phyloP scores from a whole-genome alignment of 2,329 filamentous ascomycete genomes.

The Ophiostoma perfectum region DNA sequence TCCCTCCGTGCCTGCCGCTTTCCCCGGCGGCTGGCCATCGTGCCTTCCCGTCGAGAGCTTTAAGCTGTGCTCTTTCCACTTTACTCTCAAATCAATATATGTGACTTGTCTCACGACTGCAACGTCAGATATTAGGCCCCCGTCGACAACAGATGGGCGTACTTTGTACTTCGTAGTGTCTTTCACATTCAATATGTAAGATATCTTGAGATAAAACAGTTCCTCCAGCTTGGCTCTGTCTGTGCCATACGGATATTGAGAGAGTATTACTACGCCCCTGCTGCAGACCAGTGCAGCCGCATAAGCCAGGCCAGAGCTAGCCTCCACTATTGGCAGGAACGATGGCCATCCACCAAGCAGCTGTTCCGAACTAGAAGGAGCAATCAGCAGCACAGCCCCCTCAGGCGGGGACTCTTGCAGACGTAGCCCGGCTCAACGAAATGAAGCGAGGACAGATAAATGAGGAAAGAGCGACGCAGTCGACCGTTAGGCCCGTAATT shows the following conservation, averaged over 20 bases:
- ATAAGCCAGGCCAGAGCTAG: neutral
- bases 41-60: neutral
- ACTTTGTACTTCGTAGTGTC: no score
- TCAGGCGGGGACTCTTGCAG: slow-evolving; percentile 13
- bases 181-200: no score
- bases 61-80: neutral
- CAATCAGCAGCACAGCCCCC: slow-evolving; percentile 15
- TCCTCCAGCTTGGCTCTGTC: no score
- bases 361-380: slow-evolving; percentile 7
- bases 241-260: neutral
- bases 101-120: neutral
- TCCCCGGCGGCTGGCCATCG: neutral
- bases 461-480: neutral
- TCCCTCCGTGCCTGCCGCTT: neutral
- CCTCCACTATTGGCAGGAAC: slow-evolving; percentile 5
- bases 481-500: neutral
- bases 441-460: slow-evolving; percentile 1
- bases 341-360: neutral
- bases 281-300: neutral
- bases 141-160: no score
- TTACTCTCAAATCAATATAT: neutral
- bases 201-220: no score
- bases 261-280: slow-evolving; percentile 1
- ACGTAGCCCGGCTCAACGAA: neutral
- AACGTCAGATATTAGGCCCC: neutral